Percentiles rank a stretch among this genome's conserved stretches.
phyloP scores from a whole-genome alignment of 768 basidiomycete species.

The Phylloporus sp. region DNA sequence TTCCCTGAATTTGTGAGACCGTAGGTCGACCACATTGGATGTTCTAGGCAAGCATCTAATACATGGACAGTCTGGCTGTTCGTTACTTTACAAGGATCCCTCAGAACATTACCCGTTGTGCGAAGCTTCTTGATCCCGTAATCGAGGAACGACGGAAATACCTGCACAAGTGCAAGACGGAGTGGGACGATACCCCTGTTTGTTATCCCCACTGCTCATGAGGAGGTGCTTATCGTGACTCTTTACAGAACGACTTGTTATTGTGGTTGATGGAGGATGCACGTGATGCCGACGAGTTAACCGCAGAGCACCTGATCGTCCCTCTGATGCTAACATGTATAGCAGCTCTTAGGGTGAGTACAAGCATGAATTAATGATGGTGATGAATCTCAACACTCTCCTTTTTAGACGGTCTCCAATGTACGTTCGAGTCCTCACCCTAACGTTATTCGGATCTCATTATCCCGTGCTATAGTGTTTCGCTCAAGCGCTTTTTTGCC shows the following conservation, averaged over 20 bases:
- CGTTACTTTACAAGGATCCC: not conserved
- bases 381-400: not conserved
- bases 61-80: not conserved
- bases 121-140: slow-evolving; percentile 24
- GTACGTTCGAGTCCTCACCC: slow-evolving; percentile 1
- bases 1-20: not conserved
- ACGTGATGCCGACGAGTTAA: slow-evolving; percentile 12
- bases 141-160: slow-evolving; percentile 26
- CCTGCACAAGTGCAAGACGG: slow-evolving; percentile 20
- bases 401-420: slow-evolving; percentile 17
- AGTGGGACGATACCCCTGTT: slow-evolving; percentile 33
- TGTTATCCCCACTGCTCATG: not conserved
- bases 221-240: not conserved
- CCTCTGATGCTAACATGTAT: slow-evolving; percentile 12
- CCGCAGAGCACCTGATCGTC: slow-evolving; percentile 19
- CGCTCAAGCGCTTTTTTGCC: slow-evolving; percentile 31
- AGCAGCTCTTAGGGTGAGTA: slow-evolving; percentile 23
- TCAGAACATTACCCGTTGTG: slow-evolving; percentile 1
- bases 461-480: slow-evolving; percentile 20
- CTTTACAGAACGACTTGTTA: slow-evolving; percentile 31
- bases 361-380: not conserved
- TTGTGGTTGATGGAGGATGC: slow-evolving; percentile 32
- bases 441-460: no score
- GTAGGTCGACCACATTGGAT: not conserved
- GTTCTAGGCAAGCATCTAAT: not conserved